Evolutionary conservation across 257 asterid genomes (phyloP), one percentile per base, ranked within the genome.

Genomic region (Fraxinus pennsylvanica): DNA sequence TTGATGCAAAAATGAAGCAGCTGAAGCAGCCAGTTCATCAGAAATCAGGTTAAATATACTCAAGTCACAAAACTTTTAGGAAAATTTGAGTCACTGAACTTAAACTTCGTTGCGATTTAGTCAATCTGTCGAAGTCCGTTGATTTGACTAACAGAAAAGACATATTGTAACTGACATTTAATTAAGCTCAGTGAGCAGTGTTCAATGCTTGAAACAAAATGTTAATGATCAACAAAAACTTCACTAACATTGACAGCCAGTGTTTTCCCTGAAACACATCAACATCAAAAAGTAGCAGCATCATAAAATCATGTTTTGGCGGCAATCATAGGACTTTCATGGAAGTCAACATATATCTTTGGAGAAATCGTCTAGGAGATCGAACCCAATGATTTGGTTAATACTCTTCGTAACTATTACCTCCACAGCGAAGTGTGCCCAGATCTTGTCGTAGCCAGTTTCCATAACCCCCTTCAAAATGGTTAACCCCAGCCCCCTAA

Each of bases 371-470:
- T 33, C 19, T 13, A 63, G 22, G 52, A 33, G 50, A 27, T 74
- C 33, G 22, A 72, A 19, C 17, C 29, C 33, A 57, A 41, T 73
- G 69, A 50, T 74, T 57, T 25, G 63, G 30, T 38, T 45, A 14
- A 63, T 27, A 27, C 68, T 33, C 22, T 17, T 67, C 35, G 22
- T 71, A 25, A 50, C 74, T 33, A 71, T 80, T 85, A 92, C 97
- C 94, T 92, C 97, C 3, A 92, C 97, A 47, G 86, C 78, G 82
- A 92, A 92, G 76, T 83, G 92, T 41, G 96, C 96, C 96, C 96
- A 91, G 30, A 91, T 87, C 83, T 92, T 91, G 82, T 85, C 87
- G 12, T 81, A 83, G 69, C 85, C 86, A 74, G 89, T 88, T 84
- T 92, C 97, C 93, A 91, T 91, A 65, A 91, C 85, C 52, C 97